Conservation (phyloP, 2,329 filamentous ascomycete species). For the Trichoderma cornu-damae region DNA sequence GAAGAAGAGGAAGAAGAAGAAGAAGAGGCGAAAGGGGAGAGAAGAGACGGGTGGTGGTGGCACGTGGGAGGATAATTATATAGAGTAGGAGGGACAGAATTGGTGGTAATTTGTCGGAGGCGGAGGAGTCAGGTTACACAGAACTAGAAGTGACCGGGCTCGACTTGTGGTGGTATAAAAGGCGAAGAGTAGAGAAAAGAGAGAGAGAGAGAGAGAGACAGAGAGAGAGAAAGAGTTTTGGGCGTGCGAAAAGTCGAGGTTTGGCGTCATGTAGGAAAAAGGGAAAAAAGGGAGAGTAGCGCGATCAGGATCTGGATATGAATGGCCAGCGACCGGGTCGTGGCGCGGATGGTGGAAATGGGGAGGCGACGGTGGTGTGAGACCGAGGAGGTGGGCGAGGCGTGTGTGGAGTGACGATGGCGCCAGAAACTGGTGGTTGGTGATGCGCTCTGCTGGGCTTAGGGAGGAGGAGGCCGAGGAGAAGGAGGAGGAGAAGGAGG, state of each 20-base stretch:
- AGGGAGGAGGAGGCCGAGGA: no score
- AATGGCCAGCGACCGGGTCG: constrained; percentile 10
- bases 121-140: no score
- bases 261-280: constrained; percentile 20
- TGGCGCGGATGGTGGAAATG: neutral
- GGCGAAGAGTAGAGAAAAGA: neutral
- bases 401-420: constrained; percentile 13
- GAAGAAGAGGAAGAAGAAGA: neutral
- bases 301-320: constrained; percentile 12
- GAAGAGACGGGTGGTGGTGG: neutral
- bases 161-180: neutral
- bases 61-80: constrained; percentile 6
- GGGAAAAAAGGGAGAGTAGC: constrained; percentile 1
- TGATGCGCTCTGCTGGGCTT: no score
- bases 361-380: constrained; percentile 7
- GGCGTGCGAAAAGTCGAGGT: constrained; percentile 22
- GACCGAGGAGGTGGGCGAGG: neutral
- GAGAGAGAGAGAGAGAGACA: neutral
- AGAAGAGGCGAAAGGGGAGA: neutral
- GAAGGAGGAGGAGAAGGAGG: no score
- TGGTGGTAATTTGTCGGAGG: neutral
- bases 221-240: constrained; percentile 13
- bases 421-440: neutral
- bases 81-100: neutral
- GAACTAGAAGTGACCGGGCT: neutral